Conservation (phyloP, 768 basidiomycete genomes). For the Boletus fagicola region DNA sequence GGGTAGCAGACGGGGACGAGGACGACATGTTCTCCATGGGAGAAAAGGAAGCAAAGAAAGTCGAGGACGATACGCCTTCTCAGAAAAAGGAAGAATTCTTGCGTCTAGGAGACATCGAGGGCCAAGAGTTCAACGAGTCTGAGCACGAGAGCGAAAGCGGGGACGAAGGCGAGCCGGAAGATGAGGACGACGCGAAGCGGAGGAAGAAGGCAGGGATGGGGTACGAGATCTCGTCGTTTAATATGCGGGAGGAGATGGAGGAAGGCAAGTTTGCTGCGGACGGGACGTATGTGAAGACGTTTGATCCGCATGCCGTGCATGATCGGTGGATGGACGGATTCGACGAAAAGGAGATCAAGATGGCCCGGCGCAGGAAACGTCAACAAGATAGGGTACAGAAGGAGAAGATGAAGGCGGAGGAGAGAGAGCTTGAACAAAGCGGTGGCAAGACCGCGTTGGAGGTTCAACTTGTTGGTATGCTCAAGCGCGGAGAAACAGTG, state of each 20-base stretch:
- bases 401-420: conserved; percentile 69
- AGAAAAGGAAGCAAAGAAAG: conserved; percentile 54
- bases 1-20: conserved; percentile 61
- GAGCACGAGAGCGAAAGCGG: conserved; percentile 39
- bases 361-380: conserved; percentile 72
- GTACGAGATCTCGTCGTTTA: conserved; percentile 90
- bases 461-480: conserved; percentile 63
- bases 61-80: conserved; percentile 41
- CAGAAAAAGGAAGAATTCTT: conserved; percentile 72
- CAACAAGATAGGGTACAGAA: conserved; percentile 70
- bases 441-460: conserved; percentile 66
- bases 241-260: conserved; percentile 99
- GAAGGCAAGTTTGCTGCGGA: conserved; percentile 97
- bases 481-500: conserved; percentile 90
- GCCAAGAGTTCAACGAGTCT: conserved; percentile 74
- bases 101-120: conserved; percentile 92
- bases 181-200: conserved; percentile 79
- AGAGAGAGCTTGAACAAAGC: conserved; percentile 64
- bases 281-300: conserved; percentile 80
- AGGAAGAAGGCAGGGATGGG: conserved; percentile 88
- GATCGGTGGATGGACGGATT: conserved; percentile 96
- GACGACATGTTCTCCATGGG: conserved; percentile 79
- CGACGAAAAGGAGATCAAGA: conserved; percentile 81
- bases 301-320: conserved; percentile 88
- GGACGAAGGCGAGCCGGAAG: conserved; percentile 46